Evolutionary conservation across 495 filamentous ascomycete species (phyloP).

Genomic region (Aspergillus ostianus): DNA sequence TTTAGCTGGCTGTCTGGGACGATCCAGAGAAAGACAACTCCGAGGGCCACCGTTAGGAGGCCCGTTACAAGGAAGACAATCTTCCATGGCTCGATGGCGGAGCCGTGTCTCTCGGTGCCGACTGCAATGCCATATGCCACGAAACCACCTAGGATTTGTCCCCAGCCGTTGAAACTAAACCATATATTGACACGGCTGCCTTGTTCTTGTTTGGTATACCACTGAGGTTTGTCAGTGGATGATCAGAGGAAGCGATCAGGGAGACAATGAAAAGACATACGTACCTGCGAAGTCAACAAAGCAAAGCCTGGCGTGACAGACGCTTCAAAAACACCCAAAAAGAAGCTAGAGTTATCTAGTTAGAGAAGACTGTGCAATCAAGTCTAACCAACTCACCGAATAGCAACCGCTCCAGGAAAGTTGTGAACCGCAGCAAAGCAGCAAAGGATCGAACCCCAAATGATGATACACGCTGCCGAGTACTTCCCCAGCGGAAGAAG

Average conservation of each 20-base stretch:
- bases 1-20: conserved; percentile 71
- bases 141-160: conserved; percentile 59
- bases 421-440: conserved; percentile 52
- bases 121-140: conserved; percentile 65
- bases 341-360: conserved; percentile 29
- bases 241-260: too few relatives aligned
- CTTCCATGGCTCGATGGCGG: conserved; percentile 62
- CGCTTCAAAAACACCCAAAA: conserved; percentile 61
- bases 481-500: conserved; percentile 59
- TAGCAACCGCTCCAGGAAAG: conserved; percentile 50
- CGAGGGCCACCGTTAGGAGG: conserved; percentile 56
- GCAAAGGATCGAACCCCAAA: conserved; percentile 57
- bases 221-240: conserved; percentile 31
- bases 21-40: conserved; percentile 58
- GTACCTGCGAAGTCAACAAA: conserved; percentile 55
- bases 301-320: conserved; percentile 64
- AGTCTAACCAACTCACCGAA: conserved; percentile 35
- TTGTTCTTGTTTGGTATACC: conserved; percentile 63
- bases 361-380: neutral
- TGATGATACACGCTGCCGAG: conserved; percentile 53
- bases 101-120: conserved; percentile 51
- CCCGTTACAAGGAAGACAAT: conserved; percentile 68
- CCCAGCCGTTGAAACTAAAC: conserved; percentile 64
- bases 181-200: conserved; percentile 57
- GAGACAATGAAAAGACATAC: neutral